Base-by-base conservation (phyloP, 768 basidiomycete species). In the Suillus ampliporus region DNA sequence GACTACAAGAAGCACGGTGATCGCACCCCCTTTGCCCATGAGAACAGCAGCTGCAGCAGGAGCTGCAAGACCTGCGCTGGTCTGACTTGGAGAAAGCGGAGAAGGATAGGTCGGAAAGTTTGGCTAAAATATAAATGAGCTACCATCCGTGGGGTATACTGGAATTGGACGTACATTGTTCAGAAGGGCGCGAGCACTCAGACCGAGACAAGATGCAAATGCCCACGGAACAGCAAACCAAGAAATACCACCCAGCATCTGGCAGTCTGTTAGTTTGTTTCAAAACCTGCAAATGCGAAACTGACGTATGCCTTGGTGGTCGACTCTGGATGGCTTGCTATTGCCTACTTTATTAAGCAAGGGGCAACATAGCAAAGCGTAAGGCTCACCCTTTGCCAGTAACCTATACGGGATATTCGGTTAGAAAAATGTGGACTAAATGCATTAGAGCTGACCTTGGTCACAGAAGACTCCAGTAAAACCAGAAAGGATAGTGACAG, bases 201-300 rank as follows among this genome's bases (percentile, higher is more conserved):
- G 68, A 23, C 83, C 83, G 57, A 83, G 74, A 48, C 79, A 79
- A 5, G 82, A 82, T 9, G 78, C 83, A 62, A 84, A 83, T 0
- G 78, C 80, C 68, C 82, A 84, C 14, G 84, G 84, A n/a, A 84
- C 80, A 5, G 82, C 80, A 57, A 84, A 83, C 86, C 85, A 86
- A 1, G 85, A 84, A 37, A 86, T 69, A 6, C 84, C 86, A 4
- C 86, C 85, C 35, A 86, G 76, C 79, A 86, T 83, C 80, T 84
- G 64, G 28, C 23, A 26, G 38, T 28, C 11, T 35, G 21, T 47
- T 19, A 52, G 63, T 9, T 58, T 13, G 40, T 44, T 38, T 60
- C 21, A 47, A 35, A 3, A 23, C 2, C 34, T 41, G 21, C 38
- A 19, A 37, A 34, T 13, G 2, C 31, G 26, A 37, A 53, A 70